These are phyloP conservation scores for Tubosaeta sp. DNA, from an alignment of 768 basidiomycete species.

Conservation along the genomic window DNA sequence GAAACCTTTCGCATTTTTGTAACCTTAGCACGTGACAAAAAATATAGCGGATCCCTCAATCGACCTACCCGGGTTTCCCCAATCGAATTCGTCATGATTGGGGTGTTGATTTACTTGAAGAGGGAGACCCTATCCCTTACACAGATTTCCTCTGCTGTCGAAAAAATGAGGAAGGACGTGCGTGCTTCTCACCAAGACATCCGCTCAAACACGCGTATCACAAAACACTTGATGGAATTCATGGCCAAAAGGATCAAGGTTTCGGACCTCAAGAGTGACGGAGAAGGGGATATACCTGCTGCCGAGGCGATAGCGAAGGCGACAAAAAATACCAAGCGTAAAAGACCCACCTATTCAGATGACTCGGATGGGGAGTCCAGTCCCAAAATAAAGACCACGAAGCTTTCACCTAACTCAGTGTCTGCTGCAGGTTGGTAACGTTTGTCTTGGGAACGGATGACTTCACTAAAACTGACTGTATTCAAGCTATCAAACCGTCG, in stretches of 20 bases:
- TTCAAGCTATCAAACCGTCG: constrained; percentile 12
- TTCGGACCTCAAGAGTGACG: constrained; percentile 30
- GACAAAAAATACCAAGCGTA: constrained; percentile 22
- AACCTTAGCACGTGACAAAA: constrained; percentile 30
- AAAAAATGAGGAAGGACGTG: constrained; percentile 36
- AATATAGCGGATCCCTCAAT: constrained; percentile 30
- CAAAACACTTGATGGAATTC: constrained; percentile 31
- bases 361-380: constrained; percentile 17
- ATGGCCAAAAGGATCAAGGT: constrained; percentile 30
- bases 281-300: constrained; percentile 30
- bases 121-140: constrained; percentile 30
- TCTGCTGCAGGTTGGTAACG: constrained; percentile 14
- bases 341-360: constrained; percentile 22
- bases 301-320: constrained; percentile 8
- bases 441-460: neutral
- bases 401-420: neutral
- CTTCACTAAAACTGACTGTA: neutral
- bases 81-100: constrained; percentile 44
- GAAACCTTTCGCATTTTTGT: constrained; percentile 35
- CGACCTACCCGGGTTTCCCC: constrained; percentile 37
- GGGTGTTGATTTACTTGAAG: constrained; percentile 38
- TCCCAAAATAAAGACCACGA: constrained; percentile 15
- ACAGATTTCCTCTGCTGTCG: constrained; percentile 42
- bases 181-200: constrained; percentile 38
- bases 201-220: constrained; percentile 36